Evolutionary conservation across 495 filamentous ascomycete genomes (phyloP), one percentile per base, ranked within the genome.

Genomic region (Cryomyces minteri): DNA sequence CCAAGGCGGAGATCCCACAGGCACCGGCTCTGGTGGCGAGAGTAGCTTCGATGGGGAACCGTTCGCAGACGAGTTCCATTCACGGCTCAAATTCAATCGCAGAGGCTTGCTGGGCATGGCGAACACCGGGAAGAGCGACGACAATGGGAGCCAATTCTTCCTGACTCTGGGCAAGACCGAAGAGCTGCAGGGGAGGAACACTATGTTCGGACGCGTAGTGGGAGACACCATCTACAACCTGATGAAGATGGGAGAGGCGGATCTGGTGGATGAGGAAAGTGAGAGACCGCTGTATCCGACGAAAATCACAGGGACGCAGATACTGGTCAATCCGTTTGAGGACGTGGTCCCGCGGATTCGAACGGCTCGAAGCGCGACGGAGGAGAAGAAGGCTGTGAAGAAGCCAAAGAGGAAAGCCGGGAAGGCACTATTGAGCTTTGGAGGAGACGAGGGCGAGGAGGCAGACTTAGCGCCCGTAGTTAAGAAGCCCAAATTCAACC

Each of bases 171-270:
- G 71, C 31, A 81, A 81, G 43, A 80, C 84, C 43, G 74, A 81
- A 32, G 88, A 96, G 64, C 55, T 99, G 60, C 80, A 78, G 41
- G 82, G 81, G 46, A 79, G 84, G 57, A 93, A 60, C 41, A 64
- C 62, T 7, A 49, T 65, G 54, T 96, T 99, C 65, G 90, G 90
- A 39, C 71, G 92, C 45, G 70, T 99, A 44, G 86, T 81, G 37
- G 90, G 90, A 4, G 87, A 95, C 47, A 94, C 86, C 44, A 86
- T 99, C 41, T 99, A 86, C 61, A 96, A 94, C 58, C 60, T 99
- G 49, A 74, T 90, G 55, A 84, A 84, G 62, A 94, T 94, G 65
- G 87, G 80, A 7, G 86, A 95, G 54, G 74, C 74, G 5, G 90
- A 96, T 57, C 64, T 88, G 14, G 71, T 40, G 5, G 62, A 58